Evolutionary conservation across 1,284 basidiomycete genomes (phyloP), one percentile per base, ranked within the genome.

Genomic region (Trichosporon coremiiforme): DNA sequence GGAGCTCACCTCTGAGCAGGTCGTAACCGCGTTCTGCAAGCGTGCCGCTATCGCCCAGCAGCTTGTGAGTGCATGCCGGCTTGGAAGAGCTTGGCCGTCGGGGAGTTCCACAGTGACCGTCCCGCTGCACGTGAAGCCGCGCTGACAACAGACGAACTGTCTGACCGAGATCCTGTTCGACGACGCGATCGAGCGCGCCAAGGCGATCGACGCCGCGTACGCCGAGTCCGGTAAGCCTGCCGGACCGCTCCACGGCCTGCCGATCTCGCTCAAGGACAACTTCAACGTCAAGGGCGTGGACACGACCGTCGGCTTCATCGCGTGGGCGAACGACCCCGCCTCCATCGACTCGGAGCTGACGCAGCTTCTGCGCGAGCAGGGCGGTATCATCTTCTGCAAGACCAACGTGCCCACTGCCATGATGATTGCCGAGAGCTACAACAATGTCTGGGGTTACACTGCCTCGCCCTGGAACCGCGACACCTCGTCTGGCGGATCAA

Each of bases 1-100:
- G 15, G 70, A 76, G 66, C 66, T 76, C 35, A 78, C 68, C 22
- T 73, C 74, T n/a, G 74, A 76, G 63, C 75, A 73, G 12, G 79
- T 81, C 70, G n/a, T 73, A 63, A n/a, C 60, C 53, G 82, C 92
- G 0, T 93, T 90, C 80, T 89, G 88, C 79, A 93, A 94, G 84
- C 86, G 92, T 22, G 90, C 92, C 0, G 86, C 91, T 64, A 83
- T 94, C 65, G 92, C 93, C 0, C 92, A 94, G 70, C 93, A 94
- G 78, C 81, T 92, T 13, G 92, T 92, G 71, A 78, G 89, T 84
- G 36, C 36, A 13, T 38, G 36, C 9, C 12, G 36, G 25, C 25
- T 25, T 3, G 9, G 12, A 10, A 13, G 13, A 38, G 36, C 9
- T 5, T 29, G 20, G 13, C 6, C n/a, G 8, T 33, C 25, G n/a